A percentile compares a stretch with the other conserved stretches of the same genome.
Evolutionary conservation across 352 stramenopile species (phyloP).

Genomic region (Globisporangium cederbergense): DNA sequence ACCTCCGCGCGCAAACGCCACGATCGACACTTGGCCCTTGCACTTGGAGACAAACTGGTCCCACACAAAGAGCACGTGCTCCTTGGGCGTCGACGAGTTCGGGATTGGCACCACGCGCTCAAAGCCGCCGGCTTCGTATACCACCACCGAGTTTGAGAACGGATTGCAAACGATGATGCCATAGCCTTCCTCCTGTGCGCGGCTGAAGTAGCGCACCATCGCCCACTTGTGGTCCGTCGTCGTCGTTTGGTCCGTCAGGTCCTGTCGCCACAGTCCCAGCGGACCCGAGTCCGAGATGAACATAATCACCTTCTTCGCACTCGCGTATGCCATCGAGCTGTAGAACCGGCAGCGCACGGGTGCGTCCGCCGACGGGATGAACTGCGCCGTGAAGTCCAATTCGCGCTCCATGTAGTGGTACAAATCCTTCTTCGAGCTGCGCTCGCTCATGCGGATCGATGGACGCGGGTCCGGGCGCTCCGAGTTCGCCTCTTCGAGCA

Average conservation of each 20-base stretch:
- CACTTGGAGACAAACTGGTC: slow-evolving; percentile 78
- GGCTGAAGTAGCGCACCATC: slow-evolving; percentile 82
- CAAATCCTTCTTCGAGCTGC: slow-evolving; percentile 70
- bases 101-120: slow-evolving; percentile 84
- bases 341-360: slow-evolving; percentile 85
- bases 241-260: slow-evolving; percentile 44
- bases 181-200: slow-evolving; percentile 83
- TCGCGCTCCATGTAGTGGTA: slow-evolving; percentile 87
- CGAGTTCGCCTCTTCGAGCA: slow-evolving; percentile 57
- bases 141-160: slow-evolving; percentile 83
- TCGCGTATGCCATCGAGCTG: slow-evolving; percentile 85
- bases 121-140: slow-evolving; percentile 86
- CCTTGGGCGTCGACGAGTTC: slow-evolving; percentile 78
- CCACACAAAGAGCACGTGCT: slow-evolving; percentile 89
- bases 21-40: slow-evolving; percentile 81
- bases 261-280: slow-evolving; percentile 82
- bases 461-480: slow-evolving; percentile 21
- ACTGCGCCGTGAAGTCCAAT: slow-evolving; percentile 79
- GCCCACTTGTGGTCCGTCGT: slow-evolving; percentile 86
- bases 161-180: slow-evolving; percentile 86
- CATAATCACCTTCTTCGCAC: slow-evolving; percentile 82
- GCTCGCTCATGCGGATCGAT: slow-evolving; percentile 46
- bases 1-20: slow-evolving; percentile 79
- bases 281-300: slow-evolving; percentile 85
- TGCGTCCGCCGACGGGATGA: slow-evolving; percentile 84